Percentiles rank a stretch among this genome's conserved stretches.
Evolutionary conservation across 768 basidiomycete species (phyloP).

Genomic region (Jaapia argillacea): DNA sequence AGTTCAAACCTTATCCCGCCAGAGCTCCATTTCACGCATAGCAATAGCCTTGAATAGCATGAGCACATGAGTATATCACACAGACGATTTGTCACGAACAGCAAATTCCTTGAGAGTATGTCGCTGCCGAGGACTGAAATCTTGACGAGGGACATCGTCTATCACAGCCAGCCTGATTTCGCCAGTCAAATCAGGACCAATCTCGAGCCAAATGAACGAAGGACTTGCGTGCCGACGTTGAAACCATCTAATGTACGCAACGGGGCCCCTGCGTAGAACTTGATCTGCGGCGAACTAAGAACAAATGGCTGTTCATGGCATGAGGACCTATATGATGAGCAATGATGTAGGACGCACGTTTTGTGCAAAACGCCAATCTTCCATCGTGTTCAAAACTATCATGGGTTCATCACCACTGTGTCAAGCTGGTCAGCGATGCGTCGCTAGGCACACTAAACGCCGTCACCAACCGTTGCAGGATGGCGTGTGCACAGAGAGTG

Average conservation of each 20-base stretch:
- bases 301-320: constrained; percentile 54
- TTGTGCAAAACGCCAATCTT: constrained; percentile 83
- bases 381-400: constrained; percentile 66
- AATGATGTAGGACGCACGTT: constrained; percentile 43
- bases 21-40: constrained; percentile 93
- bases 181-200: background rate
- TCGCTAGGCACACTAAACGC: too few relatives aligned
- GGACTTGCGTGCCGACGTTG: constrained; percentile 73
- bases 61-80: background rate
- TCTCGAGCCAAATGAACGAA: background rate
- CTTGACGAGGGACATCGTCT: constrained; percentile 71
- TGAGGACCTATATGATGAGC: constrained; percentile 1
- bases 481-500: constrained; percentile 78
- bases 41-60: constrained; percentile 50
- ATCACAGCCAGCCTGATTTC: constrained; percentile 62
- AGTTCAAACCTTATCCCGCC: constrained; percentile 97
- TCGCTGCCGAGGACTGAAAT: constrained; percentile 82
- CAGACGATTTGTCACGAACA: constrained; percentile 17
- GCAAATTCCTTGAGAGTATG: constrained; percentile 95
- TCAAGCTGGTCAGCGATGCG: too few relatives aligned
- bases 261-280: constrained; percentile 91
- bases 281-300: constrained; percentile 49
- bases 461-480: constrained; percentile 64
- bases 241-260: constrained; percentile 82
- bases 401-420: constrained; percentile 77